Evolutionary conservation across 176 grass and related monocot species (phyloP), one percentile per base, ranked within the genome.

Genomic region (Carex scoparia): DNA sequence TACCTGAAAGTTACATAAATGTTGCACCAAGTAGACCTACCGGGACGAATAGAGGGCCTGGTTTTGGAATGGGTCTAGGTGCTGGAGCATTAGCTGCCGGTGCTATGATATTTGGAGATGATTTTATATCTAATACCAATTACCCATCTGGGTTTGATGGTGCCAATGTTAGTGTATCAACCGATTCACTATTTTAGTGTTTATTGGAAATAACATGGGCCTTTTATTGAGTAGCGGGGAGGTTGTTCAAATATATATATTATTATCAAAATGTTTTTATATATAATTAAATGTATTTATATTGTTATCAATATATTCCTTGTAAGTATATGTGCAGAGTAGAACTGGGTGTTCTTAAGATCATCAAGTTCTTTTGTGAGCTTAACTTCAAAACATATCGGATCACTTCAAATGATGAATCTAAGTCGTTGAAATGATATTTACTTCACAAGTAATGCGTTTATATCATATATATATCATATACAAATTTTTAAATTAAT

Each of bases 71-170:
- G 90, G 93, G 93, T 18, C 85, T 98, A 61, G 93, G 96, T 84
- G 96, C 91, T 48, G 93, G 93, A 67, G 88, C 93, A 18, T 70
- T 98, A 63, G 84, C 93, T 7, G 91, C 93, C 10, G 96, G 93
- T 77, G 92, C 91, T 78, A 62, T 86, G 80, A 92, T 98, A 86
- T 94, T 98, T 85, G 93, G 93, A 11, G 89, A 98, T 65, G 88
- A 93, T 70, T 86, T 95, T 54, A 84, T 98, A 80, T 84, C 92
- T n/a, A 88, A 66, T 46, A 54, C 87, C 80, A 85, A 69, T 84
- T 88, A 95, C 7, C 51, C 65, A 30, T 42, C 75, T 68, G 88
- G 81, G 19, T 57, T 89, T 59, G 85, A 87, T 82, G 87, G 85
- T 71, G 70, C 65, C 14, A 90, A 85, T 64, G 37, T 95, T 49